A percentile compares a stretch with the other conserved stretches of the same genome.
These are phyloP conservation scores for Plasmodium ovale DNA, from an alignment of 169 alveolate species.

Conservation along the genomic window DNA sequence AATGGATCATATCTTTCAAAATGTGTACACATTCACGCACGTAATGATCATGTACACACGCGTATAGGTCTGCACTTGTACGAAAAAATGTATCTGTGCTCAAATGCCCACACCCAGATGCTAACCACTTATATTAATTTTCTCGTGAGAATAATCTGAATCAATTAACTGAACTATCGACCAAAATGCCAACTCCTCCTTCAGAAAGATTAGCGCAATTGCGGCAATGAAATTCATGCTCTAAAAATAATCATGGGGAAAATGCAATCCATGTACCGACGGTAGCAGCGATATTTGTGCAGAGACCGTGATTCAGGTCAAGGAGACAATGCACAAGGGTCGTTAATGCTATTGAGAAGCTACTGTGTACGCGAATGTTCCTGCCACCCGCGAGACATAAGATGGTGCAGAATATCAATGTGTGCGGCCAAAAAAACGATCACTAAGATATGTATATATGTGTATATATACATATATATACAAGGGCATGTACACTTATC, in stretches of 20 bases:
- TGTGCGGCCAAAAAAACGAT: too few relatives aligned
- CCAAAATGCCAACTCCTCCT: slow-evolving; percentile 89
- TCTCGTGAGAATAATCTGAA: slow-evolving; percentile 83
- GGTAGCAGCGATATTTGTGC: neutral
- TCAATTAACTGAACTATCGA: slow-evolving; percentile 88
- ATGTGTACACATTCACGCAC: neutral
- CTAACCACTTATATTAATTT: slow-evolving; percentile 83
- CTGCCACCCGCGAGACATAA: too few relatives aligned
- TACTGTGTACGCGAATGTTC: too few relatives aligned
- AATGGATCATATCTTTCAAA: too few relatives aligned
- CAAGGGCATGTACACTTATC: too few relatives aligned
- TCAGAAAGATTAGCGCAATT: slow-evolving; percentile 85
- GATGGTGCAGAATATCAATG: too few relatives aligned
- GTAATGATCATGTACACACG: neutral
- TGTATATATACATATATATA: neutral
- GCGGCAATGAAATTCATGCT: slow-evolving; percentile 90
- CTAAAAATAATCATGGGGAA: slow-evolving; percentile 19
- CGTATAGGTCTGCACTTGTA: slow-evolving; percentile 6
- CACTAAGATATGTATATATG: too few relatives aligned
- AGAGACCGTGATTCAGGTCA: too few relatives aligned
- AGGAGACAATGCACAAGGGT: too few relatives aligned
- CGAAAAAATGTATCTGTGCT: neutral
- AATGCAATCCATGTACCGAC: neutral
- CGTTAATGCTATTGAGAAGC: too few relatives aligned
- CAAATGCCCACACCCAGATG: neutral